Evolutionary conservation across 495 filamentous ascomycete genomes (phyloP).

Genomic region (Xylaria nigripes): DNA sequence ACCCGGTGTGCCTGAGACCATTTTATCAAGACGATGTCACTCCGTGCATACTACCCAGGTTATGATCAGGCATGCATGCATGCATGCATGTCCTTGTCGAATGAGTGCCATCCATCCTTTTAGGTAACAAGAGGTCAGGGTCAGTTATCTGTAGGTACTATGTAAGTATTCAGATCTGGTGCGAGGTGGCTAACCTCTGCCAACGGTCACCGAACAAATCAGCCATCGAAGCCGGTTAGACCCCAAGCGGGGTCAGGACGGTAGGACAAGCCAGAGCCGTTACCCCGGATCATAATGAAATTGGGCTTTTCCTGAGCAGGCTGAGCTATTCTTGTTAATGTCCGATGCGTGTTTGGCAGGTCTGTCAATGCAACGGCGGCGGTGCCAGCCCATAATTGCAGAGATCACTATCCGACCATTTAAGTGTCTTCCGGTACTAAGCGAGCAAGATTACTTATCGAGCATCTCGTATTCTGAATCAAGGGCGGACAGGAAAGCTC

Average conservation of each 20-base stretch:
- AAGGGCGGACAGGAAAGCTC: not conserved
- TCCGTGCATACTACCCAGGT: not conserved
- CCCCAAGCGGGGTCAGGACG: conserved; percentile 2
- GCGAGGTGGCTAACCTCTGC: not conserved
- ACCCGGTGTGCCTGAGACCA: not conserved
- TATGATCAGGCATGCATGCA: not conserved
- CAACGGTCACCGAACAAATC: not conserved
- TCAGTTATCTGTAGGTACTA: not conserved
- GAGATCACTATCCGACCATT: not conserved
- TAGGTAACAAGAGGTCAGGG: not conserved
- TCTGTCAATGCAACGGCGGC: conserved; percentile 6
- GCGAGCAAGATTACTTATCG: not conserved
- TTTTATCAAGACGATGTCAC: not conserved
- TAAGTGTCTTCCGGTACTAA: not conserved
- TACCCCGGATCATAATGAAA: not conserved
- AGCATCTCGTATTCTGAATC: not conserved
- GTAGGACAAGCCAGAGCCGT: conserved; percentile 2
- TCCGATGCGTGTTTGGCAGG: conserved; percentile 8
- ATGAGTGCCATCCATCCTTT: not conserved
- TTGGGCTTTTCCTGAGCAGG: not conserved
- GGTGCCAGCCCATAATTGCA: not conserved
- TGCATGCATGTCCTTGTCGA: not conserved
- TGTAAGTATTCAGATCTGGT: not conserved
- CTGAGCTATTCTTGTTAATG: not conserved
- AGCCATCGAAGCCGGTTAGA: not conserved